Base-by-base conservation (phyloP, 306 rosid genomes). In the Alnus glutinosa region DNA sequence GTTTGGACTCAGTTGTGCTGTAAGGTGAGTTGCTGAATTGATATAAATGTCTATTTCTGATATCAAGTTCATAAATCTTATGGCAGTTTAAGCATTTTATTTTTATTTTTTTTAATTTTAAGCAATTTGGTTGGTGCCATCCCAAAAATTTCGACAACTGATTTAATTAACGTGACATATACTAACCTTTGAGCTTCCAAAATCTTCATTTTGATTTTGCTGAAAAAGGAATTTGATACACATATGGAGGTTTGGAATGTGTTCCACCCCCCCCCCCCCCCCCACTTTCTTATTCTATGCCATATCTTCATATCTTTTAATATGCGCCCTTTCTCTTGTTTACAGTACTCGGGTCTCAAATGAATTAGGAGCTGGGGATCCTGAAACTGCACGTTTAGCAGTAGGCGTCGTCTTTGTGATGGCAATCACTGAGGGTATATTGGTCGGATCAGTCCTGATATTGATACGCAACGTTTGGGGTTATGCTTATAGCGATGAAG, bases 301-400 rank as follows among this genome's bases (percentile, higher is more conserved):
- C 28, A 23, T 0, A 23, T 23, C 28, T 23, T 23, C 54, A 42
- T 51, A 67, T 61, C 23, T 9, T 57, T 16, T 80, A 30, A 62
- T 23, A 36, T 30, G 11, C 71, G 51, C 39, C 58, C 9, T 73
- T 67, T 71, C 68, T 51, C 10, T 67, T 48, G 49, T 73, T 76
- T 82, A 73, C 78, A 89, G 96, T 86, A 88, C 89, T 28, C 87
- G 97, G 30, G 91, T 91, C 55, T 89, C 97, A 51, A 91, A 91
- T 67, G 96, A 93, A 85, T 83, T 93, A 50, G 96, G 97, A 70
- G 96, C 96, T 34, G 92, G 92, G 59, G 80, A 44, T 76, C 89
- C 96, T 1, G 48, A 63, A 52, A 75, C 86, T 34, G 94, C 94
- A 15, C 84, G 87, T 52, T 88, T 93, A 78, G 89, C 96, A 9